Evolutionary conservation across 208 protist species (phyloP), one percentile per base, ranked within the genome.

Genomic region (Herpetomonas muscarum): DNA sequence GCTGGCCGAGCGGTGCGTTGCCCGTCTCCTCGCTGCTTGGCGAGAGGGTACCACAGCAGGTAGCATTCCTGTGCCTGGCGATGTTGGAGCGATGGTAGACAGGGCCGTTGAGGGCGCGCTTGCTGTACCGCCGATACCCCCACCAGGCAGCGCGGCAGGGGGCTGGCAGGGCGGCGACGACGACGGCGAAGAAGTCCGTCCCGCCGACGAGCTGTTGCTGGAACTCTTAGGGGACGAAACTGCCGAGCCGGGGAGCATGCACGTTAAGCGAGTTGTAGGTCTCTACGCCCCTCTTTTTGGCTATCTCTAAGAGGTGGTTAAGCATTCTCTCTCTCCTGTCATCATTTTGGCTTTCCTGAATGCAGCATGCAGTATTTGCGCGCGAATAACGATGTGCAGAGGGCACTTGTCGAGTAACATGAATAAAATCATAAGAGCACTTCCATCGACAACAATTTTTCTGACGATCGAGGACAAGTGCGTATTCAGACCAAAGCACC

Each of bases 141-240:
- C n/a, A n/a, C n/a, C n/a, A n/a, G n/a, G n/a, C n/a, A n/a, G n/a
- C n/a, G n/a, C n/a, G n/a, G n/a, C n/a, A n/a, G n/a, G n/a, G 34
- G 48, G 9, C 7, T 5, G 5, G 24, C 15, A 13, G n/a, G 19
- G 24, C 10, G 24, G 25, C 34, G 68, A 62, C 1, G 69, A 78
- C 10, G 57, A 57, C 15, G 36, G 17, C 0, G 74, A 26, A 39
- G 62, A 78, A 42, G 34, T 13, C 2, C 70, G 81, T 28, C 22
- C 72, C 24, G 34, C 50, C 1, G 44, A 47, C 1, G 85, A 92
- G 59, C 74, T 89, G 74, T 34, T 87, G 5, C 56, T 92, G 13
- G 85, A 92, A 51, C 48, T 85, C 30, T 47, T 92, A 15, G 81
- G 71, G 0, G 85, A 92, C 47, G 71, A 75, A 36, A 55, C 68